Percentiles rank a stretch among this genome's conserved stretches.
Evolutionary conservation across 108 stramenopile genomes (phyloP).

Genomic region (Aurantiochytrium sp.): DNA sequence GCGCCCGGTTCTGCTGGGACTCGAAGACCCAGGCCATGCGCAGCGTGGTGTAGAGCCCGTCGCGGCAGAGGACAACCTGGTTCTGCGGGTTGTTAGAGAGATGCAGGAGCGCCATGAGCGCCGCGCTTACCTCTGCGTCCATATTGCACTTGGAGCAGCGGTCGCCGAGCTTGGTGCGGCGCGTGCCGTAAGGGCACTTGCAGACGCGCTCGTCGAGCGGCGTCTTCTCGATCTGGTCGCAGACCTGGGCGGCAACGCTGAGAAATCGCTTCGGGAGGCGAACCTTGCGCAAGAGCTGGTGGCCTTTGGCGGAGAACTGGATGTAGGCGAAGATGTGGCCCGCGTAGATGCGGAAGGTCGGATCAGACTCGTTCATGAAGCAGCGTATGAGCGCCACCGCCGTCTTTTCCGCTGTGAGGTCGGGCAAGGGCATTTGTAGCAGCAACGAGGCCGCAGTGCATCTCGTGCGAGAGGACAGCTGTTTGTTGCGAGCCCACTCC

Average conservation of each 20-base stretch:
- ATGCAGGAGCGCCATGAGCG: not conserved
- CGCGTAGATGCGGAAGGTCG: not conserved
- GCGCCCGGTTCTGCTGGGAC: not conserved
- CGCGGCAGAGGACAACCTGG: not conserved
- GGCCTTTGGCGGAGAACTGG: not conserved
- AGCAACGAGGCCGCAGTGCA: not conserved
- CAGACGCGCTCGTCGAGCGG: not conserved
- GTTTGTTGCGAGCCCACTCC: not conserved
- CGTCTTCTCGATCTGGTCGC: not conserved
- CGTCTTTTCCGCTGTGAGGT: not conserved
- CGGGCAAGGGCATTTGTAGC: not conserved
- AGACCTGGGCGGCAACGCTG: not conserved
- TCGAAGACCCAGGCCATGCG: constrained; percentile 1
- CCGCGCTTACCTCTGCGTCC: not conserved
- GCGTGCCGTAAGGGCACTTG: not conserved
- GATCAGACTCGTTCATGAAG: not conserved
- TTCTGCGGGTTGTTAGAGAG: not conserved
- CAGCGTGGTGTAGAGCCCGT: not conserved
- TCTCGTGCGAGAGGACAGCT: not conserved
- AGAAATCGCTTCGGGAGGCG: not conserved
- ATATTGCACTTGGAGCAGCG: not conserved
- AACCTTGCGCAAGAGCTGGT: not conserved
- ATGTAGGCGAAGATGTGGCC: not conserved
- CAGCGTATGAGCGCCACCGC: not conserved
- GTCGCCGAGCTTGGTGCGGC: not conserved